Base-by-base conservation (phyloP, 192 early-diverging fungal species). In the Coemansia sp. region DNA sequence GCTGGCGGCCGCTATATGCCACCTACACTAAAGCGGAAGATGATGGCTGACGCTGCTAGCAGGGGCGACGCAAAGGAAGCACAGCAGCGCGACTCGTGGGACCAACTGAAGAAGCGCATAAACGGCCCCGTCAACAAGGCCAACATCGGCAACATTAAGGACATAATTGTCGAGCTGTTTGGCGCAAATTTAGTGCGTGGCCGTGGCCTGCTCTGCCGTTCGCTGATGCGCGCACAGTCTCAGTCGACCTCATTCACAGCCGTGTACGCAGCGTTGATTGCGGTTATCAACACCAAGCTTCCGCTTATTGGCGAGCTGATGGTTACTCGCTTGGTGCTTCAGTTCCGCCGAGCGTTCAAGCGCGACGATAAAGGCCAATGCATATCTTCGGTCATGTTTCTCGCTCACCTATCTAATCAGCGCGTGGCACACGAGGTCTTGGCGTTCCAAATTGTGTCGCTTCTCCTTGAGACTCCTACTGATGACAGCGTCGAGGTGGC, bases 111-210 rank as follows among this genome's bases (percentile, higher is more conserved):
- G 69, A 98, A 97, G 75, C 88, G 86, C 59, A 90, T 98, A 60
- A 98, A 97, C 67, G 96, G 93, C 64, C 85, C 91, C 2, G 92
- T 98, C 68, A 98, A 98, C 85, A 96, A 95, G 80, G 91, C 94
- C 37, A 97, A 95, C 60, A 88, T 79, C 5, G 84, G 88, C 15
- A 98, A 98, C 70, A 91, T 97, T 73, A 94, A 96, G 55, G 85
- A 88, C 38, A 90, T 96, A 60, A 76, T 97, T 15, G 88, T 91
- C 6, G 93, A 97, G 69, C 64, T 98, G 35, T 92, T 98, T 73
- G 78, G 85, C 17, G 93, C 94, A 64, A 98, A 98, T 62, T 67
- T 98, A 60, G 84, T 98, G 24, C 90, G 96, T 43, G 95, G 94
- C 25, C 85, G 94, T 27, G 96, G 96, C n/a, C 76, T 98, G 35